Base-by-base conservation (phyloP, 2,329 filamentous ascomycete genomes). In the Pseudogymnoascus sp. region DNA sequence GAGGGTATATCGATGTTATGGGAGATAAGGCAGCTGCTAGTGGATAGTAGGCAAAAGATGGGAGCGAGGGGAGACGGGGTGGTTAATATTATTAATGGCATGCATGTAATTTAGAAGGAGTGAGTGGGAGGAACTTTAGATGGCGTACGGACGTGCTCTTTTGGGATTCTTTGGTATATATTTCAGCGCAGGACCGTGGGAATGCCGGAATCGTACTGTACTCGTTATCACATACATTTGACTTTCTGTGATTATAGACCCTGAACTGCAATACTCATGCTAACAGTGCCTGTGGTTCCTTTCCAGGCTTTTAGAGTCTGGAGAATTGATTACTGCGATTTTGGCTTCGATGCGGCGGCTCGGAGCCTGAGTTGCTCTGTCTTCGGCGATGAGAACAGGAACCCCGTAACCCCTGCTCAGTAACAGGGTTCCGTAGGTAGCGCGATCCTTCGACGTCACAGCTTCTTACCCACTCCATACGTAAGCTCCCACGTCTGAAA, bases 1-100 rank as follows among this genome's bases (percentile, higher is more conserved):
- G 91, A 31, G 82, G 93, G 28, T 99, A 99, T 79, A 88, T 99
- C 31, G 95, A 99, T 82, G 91, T 99, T 65, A 97, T 97, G 92
- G 89, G 69, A 28, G 65, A 66, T 34, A 66, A 67, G 37, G 46
- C 40, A 25, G 59, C 40, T 60, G 31, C 25, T 34, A 56, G 50
- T 36, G 50, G 28, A 36, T 56, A 56, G 28, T 56, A 21, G 38
- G 59, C 23, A 60, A 44, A 23, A 28, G 23, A 7, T 21, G 23
- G 21, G 34, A 38, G 37, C 28, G 31, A 5, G 18, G 31, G 59
- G n/a, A 10, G 5, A 31, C 16, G 21, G n/a, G 8, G 16, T 37
- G 34, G 38, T 21, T 60, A 56, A 56, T 56, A 56, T 56, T 56
- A 56, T 56, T 56, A 56, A 56, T 56, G 28, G 50, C 28, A 34